These are phyloP conservation scores for Leonotis leonurus DNA, from an alignment of 257 asterid genomes.

Conservation along the genomic window DNA sequence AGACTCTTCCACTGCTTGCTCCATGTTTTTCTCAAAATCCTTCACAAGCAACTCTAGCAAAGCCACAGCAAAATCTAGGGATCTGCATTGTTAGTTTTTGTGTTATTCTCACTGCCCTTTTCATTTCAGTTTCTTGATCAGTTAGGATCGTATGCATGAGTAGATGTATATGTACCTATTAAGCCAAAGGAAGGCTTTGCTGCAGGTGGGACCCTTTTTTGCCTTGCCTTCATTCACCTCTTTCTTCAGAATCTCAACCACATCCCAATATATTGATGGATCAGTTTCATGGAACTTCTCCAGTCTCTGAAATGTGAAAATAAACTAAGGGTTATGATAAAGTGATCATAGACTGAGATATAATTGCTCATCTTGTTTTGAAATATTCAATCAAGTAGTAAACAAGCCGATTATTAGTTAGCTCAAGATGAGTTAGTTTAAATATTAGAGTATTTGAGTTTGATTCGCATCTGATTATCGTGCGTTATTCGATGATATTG, in stretches of 20 bases:
- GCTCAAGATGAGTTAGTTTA: too few species aligned
- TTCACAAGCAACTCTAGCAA: slow-evolving; percentile 50
- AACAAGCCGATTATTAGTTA: too few species aligned
- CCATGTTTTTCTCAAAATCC: slow-evolving; percentile 61
- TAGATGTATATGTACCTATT: slow-evolving; percentile 44
- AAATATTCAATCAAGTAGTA: not conserved
- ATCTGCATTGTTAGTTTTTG: too few species aligned
- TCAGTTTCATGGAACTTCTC: slow-evolving; percentile 63
- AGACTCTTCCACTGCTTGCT: slow-evolving; percentile 67
- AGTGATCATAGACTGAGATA: too few species aligned
- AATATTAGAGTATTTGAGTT: too few species aligned
- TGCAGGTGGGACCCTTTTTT: slow-evolving; percentile 53
- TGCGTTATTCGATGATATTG: too few species aligned
- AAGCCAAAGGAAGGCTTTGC: slow-evolving; percentile 86
- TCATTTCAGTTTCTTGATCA: too few species aligned
- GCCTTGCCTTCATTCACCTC: slow-evolving; percentile 56
- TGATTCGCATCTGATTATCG: too few species aligned
- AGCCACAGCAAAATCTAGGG: slow-evolving; percentile 57
- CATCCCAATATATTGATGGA: slow-evolving; percentile 54
- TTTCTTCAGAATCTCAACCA: slow-evolving; percentile 67
- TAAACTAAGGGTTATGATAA: too few species aligned
- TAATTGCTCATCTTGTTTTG: too few species aligned
- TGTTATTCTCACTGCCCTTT: too few species aligned
- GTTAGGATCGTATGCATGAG: too few species aligned
- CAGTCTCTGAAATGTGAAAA: slow-evolving; percentile 41